Conservation (phyloP, 495 filamentous ascomycete species). For the Podospora conica region DNA sequence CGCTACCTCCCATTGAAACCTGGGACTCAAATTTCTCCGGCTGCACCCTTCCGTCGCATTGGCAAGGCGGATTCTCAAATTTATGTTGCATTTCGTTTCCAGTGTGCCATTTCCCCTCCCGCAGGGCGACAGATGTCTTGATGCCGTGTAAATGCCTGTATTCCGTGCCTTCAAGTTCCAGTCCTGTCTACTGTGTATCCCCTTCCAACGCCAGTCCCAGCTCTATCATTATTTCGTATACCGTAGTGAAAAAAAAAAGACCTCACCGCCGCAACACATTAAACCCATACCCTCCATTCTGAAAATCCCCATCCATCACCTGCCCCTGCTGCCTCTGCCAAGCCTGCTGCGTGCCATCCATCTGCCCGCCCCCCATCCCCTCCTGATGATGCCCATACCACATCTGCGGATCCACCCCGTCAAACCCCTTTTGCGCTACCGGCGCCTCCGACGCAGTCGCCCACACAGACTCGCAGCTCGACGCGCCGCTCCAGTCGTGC, state of each 20-base stretch:
- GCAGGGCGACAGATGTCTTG: neutral
- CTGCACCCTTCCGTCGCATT: neutral
- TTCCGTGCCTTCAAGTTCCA: neutral
- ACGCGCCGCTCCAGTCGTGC: neutral
- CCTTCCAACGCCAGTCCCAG: no score
- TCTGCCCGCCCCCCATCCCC: neutral
- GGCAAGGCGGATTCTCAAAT: neutral
- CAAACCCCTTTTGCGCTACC: neutral
- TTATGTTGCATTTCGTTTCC: neutral
- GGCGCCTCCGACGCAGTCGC: neutral
- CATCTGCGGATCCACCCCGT: neutral
- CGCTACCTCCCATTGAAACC: neutral
- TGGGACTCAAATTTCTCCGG: neutral
- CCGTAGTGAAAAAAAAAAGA: no score
- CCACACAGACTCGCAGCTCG: neutral
- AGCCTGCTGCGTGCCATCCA: neutral
- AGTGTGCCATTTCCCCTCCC: neutral
- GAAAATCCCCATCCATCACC: neutral
- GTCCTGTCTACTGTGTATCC: neutral
- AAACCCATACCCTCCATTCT: neutral
- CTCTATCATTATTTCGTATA: no score
- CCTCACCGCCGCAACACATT: neutral
- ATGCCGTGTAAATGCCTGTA: neutral
- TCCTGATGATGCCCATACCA: neutral
- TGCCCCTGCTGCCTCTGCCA: neutral